Evolutionary conservation across 305 asterid genomes (phyloP), one percentile per base, ranked within the genome.

Genomic region (Fraxinus sp.): DNA sequence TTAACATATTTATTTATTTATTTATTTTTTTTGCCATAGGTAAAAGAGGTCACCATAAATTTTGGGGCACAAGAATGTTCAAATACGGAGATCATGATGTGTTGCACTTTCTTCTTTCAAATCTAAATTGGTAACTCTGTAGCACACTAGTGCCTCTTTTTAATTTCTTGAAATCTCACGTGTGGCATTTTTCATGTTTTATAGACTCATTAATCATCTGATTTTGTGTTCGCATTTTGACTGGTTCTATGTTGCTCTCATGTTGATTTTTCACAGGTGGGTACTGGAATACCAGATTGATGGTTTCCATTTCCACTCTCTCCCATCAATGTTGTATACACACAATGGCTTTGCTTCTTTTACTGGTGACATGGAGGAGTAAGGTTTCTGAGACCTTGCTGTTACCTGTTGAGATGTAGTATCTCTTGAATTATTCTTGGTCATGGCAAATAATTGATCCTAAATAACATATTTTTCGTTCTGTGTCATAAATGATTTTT

Each of bases 11-110:
- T 81, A 18, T 80, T 30, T 66, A 64, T 35, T 35, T n/a, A n/a
- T n/a, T n/a, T n/a, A n/a, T n/a, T n/a, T n/a, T 41, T 41, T 41
- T 41, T 68, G 10, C 14, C 66, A 68, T 87, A 96, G 99, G 99
- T 89, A 96, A 94, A 91, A 91, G 99, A 83, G 99, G 98, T 78
- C 87, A 92, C 71, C 99, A 96, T 88, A 96, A 96, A 91, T 93
- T 92, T 86, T 96, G 99, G 99, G 99, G 99, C 84, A 96, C 99
- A 55, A 90, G 98, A 86, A 96, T 96, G 97, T 96, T 96, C 90
- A 94, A 92, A 81, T 94, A 91, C 83, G 99, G 87, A 85, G 99
- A 96, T 86, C 97, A 85, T 76, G 98, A 96, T 73, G 99, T 96
- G 79, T 90, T 94, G 87, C 99, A 96, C 88, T 96, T 94, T 88